A percentile compares a stretch with the other conserved stretches of the same genome.
These are phyloP conservation scores for Chrysanthemum makinoi DNA, from an alignment of 129 eudicot genomes.

Conservation along the genomic window DNA sequence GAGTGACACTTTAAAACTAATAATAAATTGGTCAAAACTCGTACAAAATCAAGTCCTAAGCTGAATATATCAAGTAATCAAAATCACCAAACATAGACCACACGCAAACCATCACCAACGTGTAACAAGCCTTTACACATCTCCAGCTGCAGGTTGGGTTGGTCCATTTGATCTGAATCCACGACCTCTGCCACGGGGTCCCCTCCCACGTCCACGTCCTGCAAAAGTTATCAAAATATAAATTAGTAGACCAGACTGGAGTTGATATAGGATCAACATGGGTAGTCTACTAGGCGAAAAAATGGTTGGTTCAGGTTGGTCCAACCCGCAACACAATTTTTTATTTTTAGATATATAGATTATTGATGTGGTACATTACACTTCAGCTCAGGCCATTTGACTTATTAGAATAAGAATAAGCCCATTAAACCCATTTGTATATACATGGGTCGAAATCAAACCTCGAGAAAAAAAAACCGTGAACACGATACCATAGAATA, in stretches of 20 bases:
- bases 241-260: background rate
- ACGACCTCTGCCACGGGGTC: conserved; percentile 69
- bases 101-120: conserved; percentile 10
- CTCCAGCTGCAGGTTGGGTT: conserved; percentile 33
- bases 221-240: conserved; percentile 9
- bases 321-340: background rate
- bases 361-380: background rate
- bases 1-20: conserved; percentile 22
- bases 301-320: background rate
- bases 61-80: conserved; percentile 16
- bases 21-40: conserved; percentile 30
- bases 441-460: no score
- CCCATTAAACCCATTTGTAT: no score
- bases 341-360: background rate
- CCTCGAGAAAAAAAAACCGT: no score
- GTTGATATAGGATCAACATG: background rate
- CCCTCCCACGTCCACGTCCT: conserved; percentile 92
- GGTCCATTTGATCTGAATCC: conserved; percentile 64
- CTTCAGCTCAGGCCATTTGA: no score
- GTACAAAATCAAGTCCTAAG: conserved; percentile 37
- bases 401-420: no score
- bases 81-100: conserved; percentile 28
- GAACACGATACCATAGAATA: no score
- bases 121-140: conserved; percentile 29
- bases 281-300: background rate